Base-by-base conservation (phyloP, 768 basidiomycete species). In the Lentinula guzmanii region DNA sequence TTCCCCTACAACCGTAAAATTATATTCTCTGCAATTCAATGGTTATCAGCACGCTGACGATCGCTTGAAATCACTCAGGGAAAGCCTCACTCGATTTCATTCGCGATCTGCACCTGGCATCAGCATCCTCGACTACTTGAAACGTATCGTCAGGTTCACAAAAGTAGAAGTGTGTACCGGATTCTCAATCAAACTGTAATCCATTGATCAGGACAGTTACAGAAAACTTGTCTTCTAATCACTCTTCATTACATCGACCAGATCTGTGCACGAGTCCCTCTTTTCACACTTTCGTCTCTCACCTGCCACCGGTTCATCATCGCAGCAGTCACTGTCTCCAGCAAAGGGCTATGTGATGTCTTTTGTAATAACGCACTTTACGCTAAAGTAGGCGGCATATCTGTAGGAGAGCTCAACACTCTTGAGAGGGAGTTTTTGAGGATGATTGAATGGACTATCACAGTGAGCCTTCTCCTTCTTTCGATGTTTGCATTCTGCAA, bases 291-390 rank as follows among this genome's bases (percentile, higher is more conserved):
- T 65, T 93, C 93, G 41, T 96, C 95, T 41, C 86, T 98, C 69
- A 98, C 96, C 24, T 94, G 94, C 69, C 97, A 99, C 76, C 93
- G 97, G 62, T 98, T 99, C 77, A 82, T 98, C 70, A 98, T 98
- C 76, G 84, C 96, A 50, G 86, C 93, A 67, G 89, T 98, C 72
- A 86, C 91, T 34, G 93, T 95, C 62, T 90, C 93, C 64, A 90
- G 87, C 77, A 98, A 99, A 75, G 93, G 94, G 0, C 86, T 98
- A 50, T 95, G 92, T 74, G 97, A 99, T 76, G 85, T 87, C 18
- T 98, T 98, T 73, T 96, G 92, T 76, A 93, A 92, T 52, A 98
- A 98, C 73, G 85, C 82, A 61, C 86, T 95, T 70, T 98, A 98
- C 76, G 93, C 97, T 65, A 91, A 89, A 74, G 95, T 99, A 35